Percentiles rank a stretch among this genome's conserved stretches.
phyloP scores from a whole-genome alignment of 2,329 filamentous ascomycete species.

The Alternaria sp. region DNA sequence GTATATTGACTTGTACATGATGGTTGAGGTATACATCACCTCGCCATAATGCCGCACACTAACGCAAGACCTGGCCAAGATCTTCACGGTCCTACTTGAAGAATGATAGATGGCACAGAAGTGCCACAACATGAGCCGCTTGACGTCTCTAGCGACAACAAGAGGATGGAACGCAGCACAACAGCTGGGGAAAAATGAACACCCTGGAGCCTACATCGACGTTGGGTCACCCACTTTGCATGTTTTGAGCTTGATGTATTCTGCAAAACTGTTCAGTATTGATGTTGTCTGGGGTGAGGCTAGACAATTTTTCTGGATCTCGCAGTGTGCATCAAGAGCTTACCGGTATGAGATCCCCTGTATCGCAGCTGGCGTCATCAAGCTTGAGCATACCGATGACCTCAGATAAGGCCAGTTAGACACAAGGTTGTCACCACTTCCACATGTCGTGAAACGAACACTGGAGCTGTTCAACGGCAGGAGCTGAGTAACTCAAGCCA shows the following conservation, averaged over 20 bases:
- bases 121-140: conserved; percentile 3
- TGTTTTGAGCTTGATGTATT: neutral
- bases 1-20: neutral
- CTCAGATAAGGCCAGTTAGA: neutral
- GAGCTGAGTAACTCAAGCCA: conserved; percentile 8
- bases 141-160: neutral
- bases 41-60: neutral
- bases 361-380: neutral
- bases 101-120: neutral
- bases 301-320: too few relatives aligned
- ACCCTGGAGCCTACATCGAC: neutral
- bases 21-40: neutral
- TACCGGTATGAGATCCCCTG: neutral
- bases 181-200: neutral
- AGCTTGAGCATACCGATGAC: neutral
- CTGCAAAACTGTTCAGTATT: neutral
- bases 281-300: neutral
- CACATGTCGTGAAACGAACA: conserved; percentile 13
- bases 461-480: conserved; percentile 1
- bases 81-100: neutral
- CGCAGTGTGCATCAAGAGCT: too few relatives aligned
- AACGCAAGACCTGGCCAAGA: neutral
- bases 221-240: neutral
- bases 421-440: neutral
- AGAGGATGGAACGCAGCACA: conserved; percentile 10